A percentile compares a stretch with the other conserved stretches of the same genome.
Conservation (phyloP, 495 filamentous ascomycete species). For the Letharia lupina region DNA sequence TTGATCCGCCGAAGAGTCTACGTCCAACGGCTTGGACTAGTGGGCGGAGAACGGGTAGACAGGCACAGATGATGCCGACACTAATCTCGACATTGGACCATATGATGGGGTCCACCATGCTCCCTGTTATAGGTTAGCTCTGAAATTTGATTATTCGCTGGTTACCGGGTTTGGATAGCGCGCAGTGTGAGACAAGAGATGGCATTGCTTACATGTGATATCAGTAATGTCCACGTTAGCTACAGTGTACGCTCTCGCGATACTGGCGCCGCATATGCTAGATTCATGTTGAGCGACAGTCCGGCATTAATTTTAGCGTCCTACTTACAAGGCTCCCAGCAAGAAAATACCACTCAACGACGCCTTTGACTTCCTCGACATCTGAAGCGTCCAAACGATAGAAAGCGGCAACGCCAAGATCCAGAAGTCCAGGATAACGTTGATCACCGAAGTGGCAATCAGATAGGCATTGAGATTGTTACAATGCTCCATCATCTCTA, state of each 20-base stretch:
- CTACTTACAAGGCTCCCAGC: background rate
- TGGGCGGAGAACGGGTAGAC: constrained; percentile 5
- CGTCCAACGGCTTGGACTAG: background rate
- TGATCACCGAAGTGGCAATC: constrained; percentile 7
- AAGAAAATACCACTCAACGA: constrained; percentile 6
- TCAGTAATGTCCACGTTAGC: background rate
- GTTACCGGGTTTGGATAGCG: background rate
- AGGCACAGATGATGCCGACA: constrained; percentile 5
- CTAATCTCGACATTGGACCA: too few relatives aligned
- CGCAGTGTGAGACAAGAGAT: too few relatives aligned
- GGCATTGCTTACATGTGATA: constrained; percentile 3
- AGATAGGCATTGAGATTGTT: background rate
- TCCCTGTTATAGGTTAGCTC: constrained; percentile 1
- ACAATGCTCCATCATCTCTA: constrained; percentile 1
- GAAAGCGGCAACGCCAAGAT: constrained; percentile 9
- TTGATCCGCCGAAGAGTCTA: background rate
- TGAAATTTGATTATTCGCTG: background rate
- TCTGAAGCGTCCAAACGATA: constrained; percentile 9
- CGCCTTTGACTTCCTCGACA: constrained; percentile 5
- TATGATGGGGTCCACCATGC: background rate
- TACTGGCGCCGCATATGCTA: constrained; percentile 12
- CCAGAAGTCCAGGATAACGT: constrained; percentile 10
- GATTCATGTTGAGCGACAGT: too few relatives aligned
- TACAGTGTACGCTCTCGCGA: constrained; percentile 9
- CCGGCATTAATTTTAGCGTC: background rate